Evolutionary conservation across 2,329 filamentous ascomycete species (phyloP).

Genomic region (Graphium sp.): DNA sequence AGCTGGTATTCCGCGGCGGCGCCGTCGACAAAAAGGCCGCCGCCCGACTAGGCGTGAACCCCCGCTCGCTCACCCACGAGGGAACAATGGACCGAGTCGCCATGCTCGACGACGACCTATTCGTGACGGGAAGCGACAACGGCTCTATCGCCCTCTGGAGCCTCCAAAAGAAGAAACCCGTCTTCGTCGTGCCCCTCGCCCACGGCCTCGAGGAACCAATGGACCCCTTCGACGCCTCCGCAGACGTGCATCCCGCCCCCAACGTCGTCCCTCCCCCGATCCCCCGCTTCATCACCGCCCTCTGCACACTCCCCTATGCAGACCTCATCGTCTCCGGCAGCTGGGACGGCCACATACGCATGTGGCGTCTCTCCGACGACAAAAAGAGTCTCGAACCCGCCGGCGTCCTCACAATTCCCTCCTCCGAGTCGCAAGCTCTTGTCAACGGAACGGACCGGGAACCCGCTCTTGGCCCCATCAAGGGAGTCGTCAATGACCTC

Average conservation of each 20-base stretch:
- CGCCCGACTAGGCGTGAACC: conserved; percentile 20
- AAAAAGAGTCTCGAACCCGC: conserved; percentile 60
- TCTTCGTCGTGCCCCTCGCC: conserved; percentile 62
- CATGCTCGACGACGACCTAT: conserved; percentile 74
- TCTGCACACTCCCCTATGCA: conserved; percentile 74
- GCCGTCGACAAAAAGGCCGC: conserved; percentile 36
- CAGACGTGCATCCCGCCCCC: conserved; percentile 47
- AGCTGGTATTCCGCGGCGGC: conserved; percentile 86
- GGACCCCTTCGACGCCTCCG: conserved; percentile 50
- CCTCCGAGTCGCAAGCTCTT: conserved; percentile 13
- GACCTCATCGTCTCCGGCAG: conserved; percentile 82
- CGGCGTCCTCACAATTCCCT: conserved; percentile 55
- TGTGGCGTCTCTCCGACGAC: conserved; percentile 74
- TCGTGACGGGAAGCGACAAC: conserved; percentile 88
- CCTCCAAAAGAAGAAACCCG: conserved; percentile 83
- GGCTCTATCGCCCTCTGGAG: conserved; percentile 79
- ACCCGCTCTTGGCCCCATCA: conserved; percentile 24
- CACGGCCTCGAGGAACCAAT: conserved; percentile 71
- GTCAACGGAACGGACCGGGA: conserved; percentile 8
- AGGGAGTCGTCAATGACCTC: conserved; percentile 78
- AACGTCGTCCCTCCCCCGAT: conserved; percentile 45
- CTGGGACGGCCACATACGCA: conserved; percentile 80
- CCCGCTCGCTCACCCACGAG: conserved; percentile 44
- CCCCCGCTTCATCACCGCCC: conserved; percentile 80
- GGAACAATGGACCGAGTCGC: conserved; percentile 86